Percentiles rank a stretch among this genome's conserved stretches.
Conservation (phyloP, 495 filamentous ascomycete species). For the Aspergillus conjunctus region DNA sequence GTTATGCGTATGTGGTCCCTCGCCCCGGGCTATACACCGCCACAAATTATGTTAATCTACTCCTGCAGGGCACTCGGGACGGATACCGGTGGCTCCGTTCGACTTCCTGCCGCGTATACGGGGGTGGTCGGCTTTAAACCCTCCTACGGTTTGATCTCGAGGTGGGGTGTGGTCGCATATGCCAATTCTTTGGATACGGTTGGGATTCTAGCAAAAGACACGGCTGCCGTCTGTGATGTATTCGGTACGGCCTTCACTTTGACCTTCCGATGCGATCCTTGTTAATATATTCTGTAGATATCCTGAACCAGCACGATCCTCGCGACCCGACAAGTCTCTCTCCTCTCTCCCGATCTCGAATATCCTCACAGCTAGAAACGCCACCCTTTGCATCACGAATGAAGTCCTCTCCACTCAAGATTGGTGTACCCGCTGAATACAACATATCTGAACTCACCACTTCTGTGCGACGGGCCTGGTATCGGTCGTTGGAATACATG, state of each 20-base stretch:
- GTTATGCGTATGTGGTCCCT: conserved; percentile 55
- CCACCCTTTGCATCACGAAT: conserved; percentile 33
- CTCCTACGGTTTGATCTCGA: conserved; percentile 79
- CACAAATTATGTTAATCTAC: conserved; percentile 5
- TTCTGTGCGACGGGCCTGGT: conserved; percentile 69
- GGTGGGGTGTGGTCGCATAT: conserved; percentile 91
- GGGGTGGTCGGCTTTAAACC: conserved; percentile 91
- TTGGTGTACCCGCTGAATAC: conserved; percentile 85
- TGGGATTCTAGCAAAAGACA: conserved; percentile 67
- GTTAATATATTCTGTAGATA: conserved; percentile 31
- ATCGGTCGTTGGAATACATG: conserved; percentile 57
- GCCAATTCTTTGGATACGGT: conserved; percentile 96
- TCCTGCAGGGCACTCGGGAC: conserved; percentile 74
- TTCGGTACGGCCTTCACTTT: conserved; percentile 49
- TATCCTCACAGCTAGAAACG: conserved; percentile 31
- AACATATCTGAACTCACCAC: conserved; percentile 80
- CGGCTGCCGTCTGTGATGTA: conserved; percentile 50
- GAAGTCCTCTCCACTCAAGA: conserved; percentile 44
- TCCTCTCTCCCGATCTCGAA: conserved; percentile 49
- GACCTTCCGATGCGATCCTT: not conserved
- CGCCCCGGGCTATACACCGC: conserved; percentile 4
- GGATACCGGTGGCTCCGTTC: conserved; percentile 91
- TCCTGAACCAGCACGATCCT: conserved; percentile 63
- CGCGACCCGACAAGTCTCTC: conserved; percentile 78
- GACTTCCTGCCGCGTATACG: conserved; percentile 89